Base-by-base conservation (phyloP, 352 stramenopile species). In the Blastocystis sp. region DNA sequence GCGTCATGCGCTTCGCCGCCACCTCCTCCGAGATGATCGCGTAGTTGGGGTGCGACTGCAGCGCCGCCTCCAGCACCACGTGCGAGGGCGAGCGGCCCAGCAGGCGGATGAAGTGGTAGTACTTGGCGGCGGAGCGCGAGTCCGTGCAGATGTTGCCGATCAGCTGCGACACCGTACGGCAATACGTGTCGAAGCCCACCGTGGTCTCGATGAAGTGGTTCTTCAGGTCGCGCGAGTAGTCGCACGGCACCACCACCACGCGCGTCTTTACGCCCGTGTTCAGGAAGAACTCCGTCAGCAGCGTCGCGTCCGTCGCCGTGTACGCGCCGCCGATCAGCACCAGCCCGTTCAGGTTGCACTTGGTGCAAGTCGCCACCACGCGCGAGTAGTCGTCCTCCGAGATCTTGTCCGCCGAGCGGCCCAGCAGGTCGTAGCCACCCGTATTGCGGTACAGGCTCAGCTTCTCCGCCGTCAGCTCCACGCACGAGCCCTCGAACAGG, bases 21-120 rank as follows among this genome's bases (percentile, higher is more conserved):
- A 92, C 90, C 45, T 92, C 90, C 86, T 92, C 90, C 40, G 89
- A 90, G 17, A 92, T 84, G 59, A 92, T 70, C 23, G 91, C 88
- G 41, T 90, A 77, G 74, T 93, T 92, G 14, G 91, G 90, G 56
- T 91, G 89, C 23, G 90, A 91, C 89, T 92, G 89, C 79, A 92
- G 80, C 28, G 90, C 91, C 17, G 86, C 67, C 74, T 92, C 90
- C 38, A 92, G 84, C n/a, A 89, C 89, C 71, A 92, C 91, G 79
- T 92, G 89, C 62, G 79, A 90, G 34, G 90, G 90, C 23, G 43
- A 59, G 65, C 89, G 81, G 41, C 90, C 90, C 90, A 92, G 91
- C 60, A 92, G 65, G 48, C 90, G 77, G 78, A 92, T 90, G 88
- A 92, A 92, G 71, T 92, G 91, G 88, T 90, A 92, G 89, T 92